These are phyloP conservation scores for Oehlia diaphana DNA, from an alignment of 192 early-diverging fungal species.

Conservation along the genomic window DNA sequence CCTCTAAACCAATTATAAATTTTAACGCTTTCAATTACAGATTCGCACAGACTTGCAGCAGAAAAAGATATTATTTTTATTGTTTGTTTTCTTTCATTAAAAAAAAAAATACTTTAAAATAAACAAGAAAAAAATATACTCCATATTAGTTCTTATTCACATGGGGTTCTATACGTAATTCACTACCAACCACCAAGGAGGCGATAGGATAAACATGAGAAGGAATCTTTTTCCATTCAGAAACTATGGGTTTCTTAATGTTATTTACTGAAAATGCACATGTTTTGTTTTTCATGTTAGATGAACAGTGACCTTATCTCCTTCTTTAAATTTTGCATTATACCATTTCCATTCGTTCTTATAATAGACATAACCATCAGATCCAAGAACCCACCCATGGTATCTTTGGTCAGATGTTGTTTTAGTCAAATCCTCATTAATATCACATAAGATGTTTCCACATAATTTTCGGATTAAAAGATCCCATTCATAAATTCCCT, in stretches of 20 bases:
- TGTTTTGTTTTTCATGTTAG: constrained; percentile 20
- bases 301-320: constrained; percentile 13
- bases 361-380: not conserved
- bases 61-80: no score
- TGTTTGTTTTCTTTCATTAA: no score
- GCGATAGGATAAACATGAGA: constrained; percentile 20
- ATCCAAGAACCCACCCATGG: not conserved
- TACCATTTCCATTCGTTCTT: not conserved
- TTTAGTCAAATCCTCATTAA: not conserved
- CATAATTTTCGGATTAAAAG: not conserved
- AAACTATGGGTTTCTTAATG: not conserved
- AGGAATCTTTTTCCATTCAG: constrained; percentile 18
- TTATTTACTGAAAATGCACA: constrained; percentile 24
- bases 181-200: not conserved
- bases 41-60: no score
- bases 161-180: not conserved
- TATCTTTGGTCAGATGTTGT: not conserved
- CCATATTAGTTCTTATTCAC: no score
- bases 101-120: no score
- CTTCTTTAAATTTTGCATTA: not conserved
- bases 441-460: not conserved
- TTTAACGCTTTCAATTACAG: no score
- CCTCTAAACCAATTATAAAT: no score
- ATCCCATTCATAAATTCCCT: constrained; percentile 18
- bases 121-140: no score